Conservation (phyloP, 371 early-diverging fungal genomes). For the Amoeboaphelidium protococcarum region DNA sequence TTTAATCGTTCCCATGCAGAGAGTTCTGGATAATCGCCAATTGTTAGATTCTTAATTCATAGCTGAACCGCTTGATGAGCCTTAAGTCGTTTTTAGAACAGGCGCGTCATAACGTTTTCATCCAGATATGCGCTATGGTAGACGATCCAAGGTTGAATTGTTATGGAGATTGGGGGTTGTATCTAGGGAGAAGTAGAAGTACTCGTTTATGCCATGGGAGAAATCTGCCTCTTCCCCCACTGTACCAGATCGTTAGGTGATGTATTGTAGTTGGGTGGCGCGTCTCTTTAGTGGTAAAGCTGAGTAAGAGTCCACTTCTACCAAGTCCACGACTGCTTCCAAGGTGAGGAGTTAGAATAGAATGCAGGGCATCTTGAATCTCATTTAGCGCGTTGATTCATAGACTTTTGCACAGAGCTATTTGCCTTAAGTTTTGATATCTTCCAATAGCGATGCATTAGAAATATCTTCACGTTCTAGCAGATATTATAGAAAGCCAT, state of each 20-base stretch:
- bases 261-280: background rate
- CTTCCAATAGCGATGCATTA: too few relatives aligned
- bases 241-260: background rate
- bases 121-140: conserved; percentile 35
- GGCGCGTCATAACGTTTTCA: conserved; percentile 30
- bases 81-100: conserved; percentile 33
- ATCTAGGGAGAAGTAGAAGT: conserved; percentile 23
- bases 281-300: conserved; percentile 21
- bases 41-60: conserved; percentile 23
- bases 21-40: conserved; percentile 28
- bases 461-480: too few relatives aligned
- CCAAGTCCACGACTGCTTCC: conserved; percentile 28
- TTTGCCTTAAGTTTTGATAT: too few relatives aligned
- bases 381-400: conserved; percentile 29
- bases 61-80: conserved; percentile 34
- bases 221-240: background rate
- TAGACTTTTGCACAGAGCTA: too few relatives aligned
- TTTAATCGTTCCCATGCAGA: conserved; percentile 36
- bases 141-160: conserved; percentile 36
- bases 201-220: conserved; percentile 30
- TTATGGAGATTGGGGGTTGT: conserved; percentile 32
- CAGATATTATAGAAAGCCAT: too few relatives aligned
- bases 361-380: conserved; percentile 29
- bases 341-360: conserved; percentile 33
- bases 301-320: conserved; percentile 32